These are phyloP conservation scores for Arachis stenosperma DNA, from an alignment of 306 rosid species.

Conservation along the genomic window DNA sequence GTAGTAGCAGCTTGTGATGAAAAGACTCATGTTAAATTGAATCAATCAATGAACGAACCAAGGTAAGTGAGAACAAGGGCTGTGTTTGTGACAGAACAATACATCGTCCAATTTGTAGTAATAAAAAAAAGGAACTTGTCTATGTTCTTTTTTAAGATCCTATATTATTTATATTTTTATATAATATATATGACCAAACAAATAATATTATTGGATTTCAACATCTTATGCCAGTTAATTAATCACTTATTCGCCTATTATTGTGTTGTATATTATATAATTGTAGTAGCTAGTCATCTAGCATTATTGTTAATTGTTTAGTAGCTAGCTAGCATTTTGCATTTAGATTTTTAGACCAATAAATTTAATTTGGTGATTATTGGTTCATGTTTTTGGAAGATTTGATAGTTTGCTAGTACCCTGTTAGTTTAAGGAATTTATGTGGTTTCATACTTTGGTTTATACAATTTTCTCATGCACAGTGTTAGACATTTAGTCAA, in stretches of 20 bases:
- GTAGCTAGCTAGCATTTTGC: neutral
- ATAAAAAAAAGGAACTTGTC: conserved; percentile 6
- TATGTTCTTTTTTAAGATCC: conserved; percentile 19
- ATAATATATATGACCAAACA: neutral
- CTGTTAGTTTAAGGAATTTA: neutral
- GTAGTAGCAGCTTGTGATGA: conserved; percentile 15
- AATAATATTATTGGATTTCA: conserved; percentile 18
- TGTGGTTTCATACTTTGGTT: conserved; percentile 18
- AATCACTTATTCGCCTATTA: too few relatives aligned
- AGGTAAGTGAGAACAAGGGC: neutral
- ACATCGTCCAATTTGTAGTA: conserved; percentile 36
- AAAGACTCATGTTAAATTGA: neutral
- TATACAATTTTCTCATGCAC: neutral
- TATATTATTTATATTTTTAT: too few relatives aligned
- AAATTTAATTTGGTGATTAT: too few relatives aligned
- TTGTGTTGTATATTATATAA: too few relatives aligned
- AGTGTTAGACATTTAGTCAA: conserved; percentile 16
- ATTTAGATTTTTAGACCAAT: neutral
- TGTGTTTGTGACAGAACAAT: conserved; percentile 27
- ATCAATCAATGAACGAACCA: too few relatives aligned
- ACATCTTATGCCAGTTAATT: neutral
- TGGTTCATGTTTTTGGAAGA: neutral
- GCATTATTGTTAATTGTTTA: too few relatives aligned
- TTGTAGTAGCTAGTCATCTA: too few relatives aligned
- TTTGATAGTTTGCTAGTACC: neutral